Percentiles rank a stretch among this genome's conserved stretches.
phyloP scores from a whole-genome alignment of 257 asterid genomes.

The Rehmannia glutinosa region DNA sequence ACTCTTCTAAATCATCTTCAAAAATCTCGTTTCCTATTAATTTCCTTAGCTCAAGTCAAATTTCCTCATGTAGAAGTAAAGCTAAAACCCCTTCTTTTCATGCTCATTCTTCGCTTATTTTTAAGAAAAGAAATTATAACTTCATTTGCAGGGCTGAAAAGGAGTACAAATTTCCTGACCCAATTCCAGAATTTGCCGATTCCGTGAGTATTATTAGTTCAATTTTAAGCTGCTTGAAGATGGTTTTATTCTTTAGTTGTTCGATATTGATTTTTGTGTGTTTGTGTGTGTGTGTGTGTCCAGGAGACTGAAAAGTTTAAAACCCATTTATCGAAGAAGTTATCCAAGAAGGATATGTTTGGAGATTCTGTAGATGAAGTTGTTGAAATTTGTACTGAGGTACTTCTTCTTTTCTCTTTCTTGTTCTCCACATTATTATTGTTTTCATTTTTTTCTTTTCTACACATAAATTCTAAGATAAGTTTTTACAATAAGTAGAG shows the following conservation, averaged over 20 bases:
- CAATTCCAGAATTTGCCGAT: constrained; percentile 92
- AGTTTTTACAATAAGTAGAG: no score
- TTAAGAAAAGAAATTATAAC: constrained; percentile 7
- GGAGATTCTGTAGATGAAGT: constrained; percentile 82
- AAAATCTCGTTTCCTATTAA: constrained; percentile 13
- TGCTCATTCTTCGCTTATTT: constrained; percentile 1
- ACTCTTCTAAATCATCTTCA: constrained; percentile 8
- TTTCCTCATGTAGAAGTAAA: not conserved
- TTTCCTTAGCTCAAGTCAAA: not conserved
- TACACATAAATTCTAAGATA: no score
- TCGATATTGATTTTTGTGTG: not conserved
- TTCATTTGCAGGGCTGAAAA: constrained; percentile 67
- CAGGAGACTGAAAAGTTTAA: constrained; percentile 84
- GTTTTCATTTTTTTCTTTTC: no score
- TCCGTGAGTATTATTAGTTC: constrained; percentile 40
- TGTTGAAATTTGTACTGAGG: constrained; percentile 83
- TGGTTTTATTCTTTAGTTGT: not conserved
- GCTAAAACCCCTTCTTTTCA: not conserved
- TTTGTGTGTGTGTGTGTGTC: not conserved
- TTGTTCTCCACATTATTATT: not conserved
- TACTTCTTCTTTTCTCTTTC: constrained; percentile 21
- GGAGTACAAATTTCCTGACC: constrained; percentile 92
- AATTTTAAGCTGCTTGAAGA: not conserved
- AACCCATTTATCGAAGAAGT: constrained; percentile 52
- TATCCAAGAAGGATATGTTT: constrained; percentile 74